Conservation (phyloP, 192 early-diverging fungal genomes). For the Geranomyces variabilis region DNA sequence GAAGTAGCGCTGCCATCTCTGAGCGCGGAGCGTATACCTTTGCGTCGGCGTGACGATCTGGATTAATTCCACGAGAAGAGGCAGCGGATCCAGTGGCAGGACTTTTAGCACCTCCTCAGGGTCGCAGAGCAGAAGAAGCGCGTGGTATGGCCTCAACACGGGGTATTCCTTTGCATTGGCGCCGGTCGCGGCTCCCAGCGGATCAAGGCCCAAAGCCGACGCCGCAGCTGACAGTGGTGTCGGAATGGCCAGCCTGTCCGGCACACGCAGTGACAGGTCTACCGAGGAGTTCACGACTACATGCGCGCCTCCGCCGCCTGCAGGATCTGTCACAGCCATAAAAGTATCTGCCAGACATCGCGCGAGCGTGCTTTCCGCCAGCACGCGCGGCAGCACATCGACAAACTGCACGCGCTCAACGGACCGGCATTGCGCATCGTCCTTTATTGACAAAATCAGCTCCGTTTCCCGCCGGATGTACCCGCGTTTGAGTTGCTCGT, state of each 20-base stretch:
- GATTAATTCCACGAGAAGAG: slow-evolving; percentile 85
- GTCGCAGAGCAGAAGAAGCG: slow-evolving; percentile 81
- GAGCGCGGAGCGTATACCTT: slow-evolving; percentile 45
- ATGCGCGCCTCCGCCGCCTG: slow-evolving; percentile 47
- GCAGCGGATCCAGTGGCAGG: slow-evolving; percentile 80
- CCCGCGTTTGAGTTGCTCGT: slow-evolving; percentile 75
- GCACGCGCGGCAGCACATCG: slow-evolving; percentile 54
- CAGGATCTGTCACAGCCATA: slow-evolving; percentile 49
- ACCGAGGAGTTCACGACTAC: slow-evolving; percentile 78
- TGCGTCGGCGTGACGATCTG: slow-evolving; percentile 85
- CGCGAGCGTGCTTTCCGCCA: slow-evolving; percentile 64
- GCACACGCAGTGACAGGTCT: slow-evolving; percentile 71
- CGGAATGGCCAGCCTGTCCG: slow-evolving; percentile 25
- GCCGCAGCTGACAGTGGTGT: slow-evolving; percentile 4
- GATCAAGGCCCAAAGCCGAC: slow-evolving; percentile 10
- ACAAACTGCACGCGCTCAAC: neutral
- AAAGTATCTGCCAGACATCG: slow-evolving; percentile 65
- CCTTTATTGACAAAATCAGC: slow-evolving; percentile 70
- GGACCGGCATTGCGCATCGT: slow-evolving; percentile 47
- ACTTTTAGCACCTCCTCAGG: slow-evolving; percentile 77
- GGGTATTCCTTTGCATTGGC: slow-evolving; percentile 52
- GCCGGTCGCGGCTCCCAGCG: slow-evolving; percentile 40
- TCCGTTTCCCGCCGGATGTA: slow-evolving; percentile 77
- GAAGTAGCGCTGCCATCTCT: neutral
- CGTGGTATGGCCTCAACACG: slow-evolving; percentile 84